phyloP scores from a whole-genome alignment of 352 stramenopile species.

The Globisporangium uncinulatum region DNA sequence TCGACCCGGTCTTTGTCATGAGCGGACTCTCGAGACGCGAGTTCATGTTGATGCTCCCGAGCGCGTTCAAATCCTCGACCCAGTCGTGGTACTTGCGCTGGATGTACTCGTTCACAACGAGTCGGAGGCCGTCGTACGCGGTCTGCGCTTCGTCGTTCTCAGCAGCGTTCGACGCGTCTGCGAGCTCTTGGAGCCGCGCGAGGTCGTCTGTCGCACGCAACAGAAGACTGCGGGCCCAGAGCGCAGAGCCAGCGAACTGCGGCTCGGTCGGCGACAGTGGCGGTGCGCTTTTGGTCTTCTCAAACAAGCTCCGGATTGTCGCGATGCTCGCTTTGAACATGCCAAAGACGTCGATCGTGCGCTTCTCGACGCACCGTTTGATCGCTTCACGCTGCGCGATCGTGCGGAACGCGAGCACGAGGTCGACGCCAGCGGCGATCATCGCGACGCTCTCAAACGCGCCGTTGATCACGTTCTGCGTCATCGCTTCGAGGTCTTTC shows the following conservation, averaged over 20 bases:
- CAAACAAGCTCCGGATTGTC: conserved; percentile 87
- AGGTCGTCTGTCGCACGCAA: conserved; percentile 73
- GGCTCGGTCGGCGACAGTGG: conserved; percentile 87
- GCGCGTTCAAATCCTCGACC: conserved; percentile 82
- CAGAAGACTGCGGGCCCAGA: conserved; percentile 91
- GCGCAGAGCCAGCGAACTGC: conserved; percentile 87
- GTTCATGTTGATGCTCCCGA: conserved; percentile 72
- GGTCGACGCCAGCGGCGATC: conserved; percentile 82
- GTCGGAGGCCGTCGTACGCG: conserved; percentile 63
- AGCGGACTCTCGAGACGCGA: conserved; percentile 80
- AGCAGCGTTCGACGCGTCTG: conserved; percentile 55
- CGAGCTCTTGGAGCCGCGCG: conserved; percentile 60
- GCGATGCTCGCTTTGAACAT: conserved; percentile 85
- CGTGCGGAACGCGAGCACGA: conserved; percentile 91
- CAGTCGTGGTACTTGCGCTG: conserved; percentile 89
- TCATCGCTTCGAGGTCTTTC: conserved; percentile 96
- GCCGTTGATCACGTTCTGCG: conserved; percentile 93
- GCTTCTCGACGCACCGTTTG: conserved; percentile 93
- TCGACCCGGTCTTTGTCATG: conserved; percentile 69
- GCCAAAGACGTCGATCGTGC: conserved; percentile 87
- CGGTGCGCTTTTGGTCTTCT: conserved; percentile 86
- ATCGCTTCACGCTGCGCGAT: conserved; percentile 92
- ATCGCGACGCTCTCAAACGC: conserved; percentile 91
- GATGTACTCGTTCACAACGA: conserved; percentile 88
- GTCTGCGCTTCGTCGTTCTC: conserved; percentile 80